phyloP scores from a whole-genome alignment of 2,329 filamentous ascomycete genomes.

The Phialophora macrospora region DNA sequence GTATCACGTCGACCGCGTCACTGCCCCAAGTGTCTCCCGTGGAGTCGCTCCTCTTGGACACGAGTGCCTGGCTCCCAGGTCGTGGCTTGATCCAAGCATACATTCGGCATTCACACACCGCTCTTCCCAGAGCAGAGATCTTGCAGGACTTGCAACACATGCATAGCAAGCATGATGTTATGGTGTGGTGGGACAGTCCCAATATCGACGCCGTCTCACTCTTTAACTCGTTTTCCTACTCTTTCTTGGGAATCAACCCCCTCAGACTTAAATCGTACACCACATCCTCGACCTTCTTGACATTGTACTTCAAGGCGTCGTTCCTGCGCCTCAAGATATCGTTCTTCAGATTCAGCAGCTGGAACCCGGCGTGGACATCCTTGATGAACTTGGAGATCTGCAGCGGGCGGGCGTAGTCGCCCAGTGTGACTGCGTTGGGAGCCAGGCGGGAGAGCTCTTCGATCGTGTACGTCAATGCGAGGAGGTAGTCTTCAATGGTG shows the following conservation, averaged over 20 bases:
- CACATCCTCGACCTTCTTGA: slow-evolving; percentile 98
- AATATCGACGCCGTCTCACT: not conserved
- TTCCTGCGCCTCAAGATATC: slow-evolving; percentile 84
- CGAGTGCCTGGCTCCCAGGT: not conserved
- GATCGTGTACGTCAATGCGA: slow-evolving; percentile 81
- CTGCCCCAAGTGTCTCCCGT: not conserved
- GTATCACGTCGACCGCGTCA: not conserved
- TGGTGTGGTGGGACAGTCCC: not conserved
- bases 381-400: slow-evolving; percentile 92
- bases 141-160: not conserved
- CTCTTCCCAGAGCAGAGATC: not conserved
- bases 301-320: slow-evolving; percentile 93
- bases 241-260: slow-evolving; percentile 69
- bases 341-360: slow-evolving; percentile 97
- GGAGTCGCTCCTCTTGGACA: not conserved
- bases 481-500: slow-evolving; percentile 95
- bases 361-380: slow-evolving; percentile 93
- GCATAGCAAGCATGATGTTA: not conserved
- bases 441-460: slow-evolving; percentile 84
- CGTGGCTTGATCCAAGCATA: not conserved
- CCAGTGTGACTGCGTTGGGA: slow-evolving; percentile 90
- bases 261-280: slow-evolving; percentile 93
- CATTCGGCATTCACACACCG: not conserved
- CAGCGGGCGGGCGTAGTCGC: slow-evolving; percentile 82
- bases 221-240: not conserved